Percentiles rank a stretch among this genome's conserved stretches.
Conservation (phyloP, 1,284 basidiomycete genomes). For the Pseudozyma flocculosa region DNA sequence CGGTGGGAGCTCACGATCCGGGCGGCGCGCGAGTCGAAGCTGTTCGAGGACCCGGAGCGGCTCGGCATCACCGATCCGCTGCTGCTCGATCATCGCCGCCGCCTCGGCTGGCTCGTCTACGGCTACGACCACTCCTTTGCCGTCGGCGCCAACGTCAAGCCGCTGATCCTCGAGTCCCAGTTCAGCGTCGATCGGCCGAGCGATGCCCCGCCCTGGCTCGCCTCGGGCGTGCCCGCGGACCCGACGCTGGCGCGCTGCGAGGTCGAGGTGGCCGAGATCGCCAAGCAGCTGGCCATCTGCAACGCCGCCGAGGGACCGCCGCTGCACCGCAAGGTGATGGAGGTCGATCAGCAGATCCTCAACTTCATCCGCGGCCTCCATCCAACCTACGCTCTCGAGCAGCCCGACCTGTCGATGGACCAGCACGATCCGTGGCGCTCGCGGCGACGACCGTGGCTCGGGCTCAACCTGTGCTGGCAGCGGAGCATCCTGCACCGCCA, state of each 20-base stretch:
- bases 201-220: constrained; percentile 21
- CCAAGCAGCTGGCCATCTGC: constrained; percentile 27
- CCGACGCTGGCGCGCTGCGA: constrained; percentile 18
- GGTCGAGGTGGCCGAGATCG: constrained; percentile 24
- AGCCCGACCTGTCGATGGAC: constrained; percentile 22
- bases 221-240: constrained; percentile 22
- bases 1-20: constrained; percentile 30
- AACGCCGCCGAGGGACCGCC: constrained; percentile 7
- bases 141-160: constrained; percentile 29
- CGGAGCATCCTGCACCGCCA: constrained; percentile 22
- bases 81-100: constrained; percentile 20
- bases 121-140: constrained; percentile 36
- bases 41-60: constrained; percentile 30
- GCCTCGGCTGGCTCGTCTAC: constrained; percentile 35
- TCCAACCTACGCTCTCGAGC: constrained; percentile 15
- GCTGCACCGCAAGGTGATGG: constrained; percentile 33
- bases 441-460: constrained; percentile 25
- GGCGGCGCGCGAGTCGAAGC: constrained; percentile 18
- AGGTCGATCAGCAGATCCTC: constrained; percentile 21
- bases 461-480: constrained; percentile 28
- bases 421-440: constrained; percentile 22
- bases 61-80: background rate
- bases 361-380: constrained; percentile 11
- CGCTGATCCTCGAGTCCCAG: constrained; percentile 30
- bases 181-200: constrained; percentile 37